Conservation (phyloP, 495 filamentous ascomycete genomes). For the Penicillium longicatenatum region DNA sequence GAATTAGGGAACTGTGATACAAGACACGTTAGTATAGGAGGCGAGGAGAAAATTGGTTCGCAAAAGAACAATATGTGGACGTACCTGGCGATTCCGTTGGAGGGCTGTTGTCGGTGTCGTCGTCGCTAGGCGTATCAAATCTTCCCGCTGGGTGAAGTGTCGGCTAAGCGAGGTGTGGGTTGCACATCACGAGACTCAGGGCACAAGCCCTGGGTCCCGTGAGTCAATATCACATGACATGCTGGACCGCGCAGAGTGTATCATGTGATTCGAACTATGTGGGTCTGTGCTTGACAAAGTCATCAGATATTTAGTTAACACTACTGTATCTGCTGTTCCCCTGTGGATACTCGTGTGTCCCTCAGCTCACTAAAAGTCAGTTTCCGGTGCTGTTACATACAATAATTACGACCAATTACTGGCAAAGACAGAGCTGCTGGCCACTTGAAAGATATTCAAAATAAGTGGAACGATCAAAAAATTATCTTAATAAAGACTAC, state of each 20-base stretch:
- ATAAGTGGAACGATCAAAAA: background rate
- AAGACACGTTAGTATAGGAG: conserved; percentile 23
- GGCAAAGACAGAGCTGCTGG: too few species aligned
- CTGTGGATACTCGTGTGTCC: too few species aligned
- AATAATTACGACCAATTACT: too few species aligned
- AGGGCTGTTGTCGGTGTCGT: conserved; percentile 55
- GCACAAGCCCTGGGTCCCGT: conserved; percentile 39
- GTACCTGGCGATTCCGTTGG: conserved; percentile 54
- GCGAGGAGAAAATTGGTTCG: background rate
- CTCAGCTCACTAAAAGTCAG: too few species aligned
- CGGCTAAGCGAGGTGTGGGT: conserved; percentile 46
- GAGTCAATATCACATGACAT: conserved; percentile 22
- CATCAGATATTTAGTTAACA: background rate
- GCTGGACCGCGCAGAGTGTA: background rate
- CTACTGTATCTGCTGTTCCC: too few species aligned
- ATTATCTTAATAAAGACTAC: background rate
- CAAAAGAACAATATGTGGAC: conserved; percentile 25
- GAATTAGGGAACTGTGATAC: conserved; percentile 53
- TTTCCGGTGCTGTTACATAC: too few species aligned
- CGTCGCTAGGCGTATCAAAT: conserved; percentile 51
- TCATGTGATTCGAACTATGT: background rate
- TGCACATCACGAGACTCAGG: conserved; percentile 31
- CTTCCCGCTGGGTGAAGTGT: conserved; percentile 40
- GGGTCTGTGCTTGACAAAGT: background rate
- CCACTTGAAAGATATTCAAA: background rate